Conservation (phyloP, 75 land plant species). For the Pseudotsuga menziesii region DNA sequence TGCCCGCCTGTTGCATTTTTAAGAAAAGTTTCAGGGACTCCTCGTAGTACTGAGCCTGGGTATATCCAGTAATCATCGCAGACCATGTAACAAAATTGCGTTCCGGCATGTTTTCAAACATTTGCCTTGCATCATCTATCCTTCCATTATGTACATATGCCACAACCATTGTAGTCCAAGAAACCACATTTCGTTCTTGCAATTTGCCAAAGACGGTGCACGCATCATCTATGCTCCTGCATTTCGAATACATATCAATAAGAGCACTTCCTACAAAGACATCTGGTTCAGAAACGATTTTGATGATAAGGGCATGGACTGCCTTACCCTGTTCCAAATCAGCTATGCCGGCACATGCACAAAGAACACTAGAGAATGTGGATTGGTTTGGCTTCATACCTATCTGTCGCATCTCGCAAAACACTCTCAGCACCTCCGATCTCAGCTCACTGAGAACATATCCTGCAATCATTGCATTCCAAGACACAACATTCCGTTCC, state of each 20-base stretch:
- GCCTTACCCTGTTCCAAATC: slow-evolving; percentile 7
- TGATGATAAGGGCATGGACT: slow-evolving; percentile 19
- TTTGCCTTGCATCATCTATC: slow-evolving; percentile 20
- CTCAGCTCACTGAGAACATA: neutral
- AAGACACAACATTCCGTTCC: slow-evolving; percentile 42
- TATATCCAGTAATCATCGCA: slow-evolving; percentile 58
- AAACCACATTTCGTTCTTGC: slow-evolving; percentile 29
- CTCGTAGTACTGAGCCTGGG: slow-evolving; percentile 32
- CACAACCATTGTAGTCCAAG: slow-evolving; percentile 20
- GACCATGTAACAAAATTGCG: slow-evolving; percentile 55
- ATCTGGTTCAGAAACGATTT: slow-evolving; percentile 5
- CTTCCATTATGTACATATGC: slow-evolving; percentile 31
- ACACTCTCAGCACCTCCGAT: neutral
- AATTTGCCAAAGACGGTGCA: slow-evolving; percentile 36
- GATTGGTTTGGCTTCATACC: slow-evolving; percentile 17
- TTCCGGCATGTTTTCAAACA: slow-evolving; percentile 33
- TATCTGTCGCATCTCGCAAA: slow-evolving; percentile 16
- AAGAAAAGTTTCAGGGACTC: slow-evolving; percentile 31
- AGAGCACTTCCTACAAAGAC: slow-evolving; percentile 14
- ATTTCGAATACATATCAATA: slow-evolving; percentile 26
- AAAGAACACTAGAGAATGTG: slow-evolving; percentile 11
- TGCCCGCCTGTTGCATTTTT: slow-evolving; percentile 15
- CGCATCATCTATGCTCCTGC: slow-evolving; percentile 18
- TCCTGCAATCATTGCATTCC: slow-evolving; percentile 54
- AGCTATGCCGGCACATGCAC: slow-evolving; percentile 17